Evolutionary conservation across 208 protist genomes (phyloP), one percentile per base, ranked within the genome.

Genomic region (Trypanosoma melophagium): DNA sequence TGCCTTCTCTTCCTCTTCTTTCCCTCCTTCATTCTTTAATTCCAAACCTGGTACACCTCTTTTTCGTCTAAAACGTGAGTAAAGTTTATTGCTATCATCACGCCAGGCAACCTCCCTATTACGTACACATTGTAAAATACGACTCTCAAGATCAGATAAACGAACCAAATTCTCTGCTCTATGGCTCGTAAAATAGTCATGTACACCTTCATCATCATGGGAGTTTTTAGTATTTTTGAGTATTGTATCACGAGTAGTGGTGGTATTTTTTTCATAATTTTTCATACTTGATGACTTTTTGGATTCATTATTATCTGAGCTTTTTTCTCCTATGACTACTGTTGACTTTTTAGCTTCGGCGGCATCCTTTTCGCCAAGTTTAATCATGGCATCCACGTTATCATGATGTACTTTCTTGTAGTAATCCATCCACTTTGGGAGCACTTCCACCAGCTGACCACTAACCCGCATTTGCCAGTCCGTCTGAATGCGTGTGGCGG

Each of bases 401-500:
- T 92, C 86, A 13, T 45, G 41, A 35, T 77, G 72, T 21, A 92
- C 86, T 56, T 69, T 72, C 22, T 73, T 75, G 53, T 78, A 83
- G 72, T 92, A 92, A 31, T 89, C 79, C 25, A 83, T 64, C 87
- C 89, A 95, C 58, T 80, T 78, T 0, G 71, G 79, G 38, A 83
- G 72, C 22, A 66, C 74, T 70, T 84, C 83, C 31, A 77, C 66
- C 13, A 95, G 77, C 56, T 88, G 79, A 3, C 89, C 88, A 0
- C 80, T 83, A 38, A 64, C 60, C 13, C 89, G 86, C 78, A 90
- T 77, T 69, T 84, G 80, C 87, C 89, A 95, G 53, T 95, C 89
- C 12, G 78, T 95, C 56, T 89, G 58, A 41, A 93, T 86, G 7
- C 89, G 81, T n/a, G 84, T 81, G 13, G 83, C 71, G 5, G 83